phyloP scores from a whole-genome alignment of 148 eudicot genomes.

The Camellia sinensis region DNA sequence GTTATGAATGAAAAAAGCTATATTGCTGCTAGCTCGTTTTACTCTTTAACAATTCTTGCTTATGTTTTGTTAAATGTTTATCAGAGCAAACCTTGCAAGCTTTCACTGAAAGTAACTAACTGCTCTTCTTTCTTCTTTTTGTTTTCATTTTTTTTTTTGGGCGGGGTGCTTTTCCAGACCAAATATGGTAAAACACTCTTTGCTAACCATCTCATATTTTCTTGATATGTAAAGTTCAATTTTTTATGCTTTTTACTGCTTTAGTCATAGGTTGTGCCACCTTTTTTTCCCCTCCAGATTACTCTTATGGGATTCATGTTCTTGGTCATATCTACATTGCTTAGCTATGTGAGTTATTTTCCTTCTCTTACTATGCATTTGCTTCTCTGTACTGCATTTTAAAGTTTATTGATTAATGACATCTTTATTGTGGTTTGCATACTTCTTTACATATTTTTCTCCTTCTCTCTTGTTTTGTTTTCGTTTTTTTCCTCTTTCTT shows the following conservation, averaged over 20 bases:
- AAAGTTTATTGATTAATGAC: not conserved
- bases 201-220: too few species aligned
- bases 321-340: conserved; percentile 62
- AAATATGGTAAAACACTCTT: conserved; percentile 54
- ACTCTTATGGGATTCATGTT: conserved; percentile 81
- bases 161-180: conserved; percentile 60
- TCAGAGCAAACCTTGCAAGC: not conserved
- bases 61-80: not conserved
- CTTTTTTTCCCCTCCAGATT: conserved; percentile 42
- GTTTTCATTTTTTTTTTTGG: conserved; percentile 11
- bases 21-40: too few species aligned
- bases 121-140: conserved; percentile 6
- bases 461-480: not conserved
- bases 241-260: not conserved
- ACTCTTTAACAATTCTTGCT: not conserved
- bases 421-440: not conserved
- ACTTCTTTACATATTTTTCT: not conserved
- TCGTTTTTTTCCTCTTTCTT: not conserved
- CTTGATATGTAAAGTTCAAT: not conserved
- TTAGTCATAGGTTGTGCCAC: not conserved
- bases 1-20: not conserved
- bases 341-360: conserved; percentile 54
- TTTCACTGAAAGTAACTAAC: conserved; percentile 27
- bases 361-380: not conserved
- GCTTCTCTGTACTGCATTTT: not conserved